A percentile compares a stretch with the other conserved stretches of the same genome.
phyloP scores from a whole-genome alignment of 1,284 basidiomycete species.

The Golubevia pallescens region DNA sequence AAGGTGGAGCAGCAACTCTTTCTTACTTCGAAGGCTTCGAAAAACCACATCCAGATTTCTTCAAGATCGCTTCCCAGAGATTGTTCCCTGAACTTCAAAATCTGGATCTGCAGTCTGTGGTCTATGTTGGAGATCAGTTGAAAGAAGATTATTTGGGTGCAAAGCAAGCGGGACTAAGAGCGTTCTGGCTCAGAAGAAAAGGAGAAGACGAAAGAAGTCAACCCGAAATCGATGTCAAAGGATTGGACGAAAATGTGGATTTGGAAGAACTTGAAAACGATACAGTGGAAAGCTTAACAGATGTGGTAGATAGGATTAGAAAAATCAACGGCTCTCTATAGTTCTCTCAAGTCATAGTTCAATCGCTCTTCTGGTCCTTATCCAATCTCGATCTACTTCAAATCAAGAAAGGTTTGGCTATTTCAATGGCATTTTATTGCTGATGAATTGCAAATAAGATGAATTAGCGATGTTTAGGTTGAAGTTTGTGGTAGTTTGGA shows the following conservation, averaged over 20 bases:
- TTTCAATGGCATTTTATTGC: no score
- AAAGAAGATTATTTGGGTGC: slow-evolving; percentile 38
- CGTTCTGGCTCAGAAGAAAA: slow-evolving; percentile 28
- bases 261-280: no score
- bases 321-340: no score
- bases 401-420: no score
- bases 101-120: slow-evolving; percentile 8
- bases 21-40: slow-evolving; percentile 29
- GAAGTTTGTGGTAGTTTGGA: no score
- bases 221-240: slow-evolving; percentile 27
- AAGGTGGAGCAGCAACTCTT: slow-evolving; percentile 17
- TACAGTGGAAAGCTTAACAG: no score
- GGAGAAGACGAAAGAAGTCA: slow-evolving; percentile 19
- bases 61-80: slow-evolving; percentile 22
- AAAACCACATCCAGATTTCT: slow-evolving; percentile 29
- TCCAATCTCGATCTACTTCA: no score
- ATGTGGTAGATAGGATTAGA: no score
- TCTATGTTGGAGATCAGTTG: slow-evolving; percentile 43
- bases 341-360: no score
- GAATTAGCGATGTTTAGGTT: no score
- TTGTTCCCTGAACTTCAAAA: slow-evolving; percentile 1
- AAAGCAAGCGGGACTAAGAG: slow-evolving; percentile 24
- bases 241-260: slow-evolving; percentile 4
- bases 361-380: no score
- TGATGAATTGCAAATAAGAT: no score